Evolutionary conservation across 495 filamentous ascomycete genomes (phyloP).

Genomic region (Neurospora terricola): DNA sequence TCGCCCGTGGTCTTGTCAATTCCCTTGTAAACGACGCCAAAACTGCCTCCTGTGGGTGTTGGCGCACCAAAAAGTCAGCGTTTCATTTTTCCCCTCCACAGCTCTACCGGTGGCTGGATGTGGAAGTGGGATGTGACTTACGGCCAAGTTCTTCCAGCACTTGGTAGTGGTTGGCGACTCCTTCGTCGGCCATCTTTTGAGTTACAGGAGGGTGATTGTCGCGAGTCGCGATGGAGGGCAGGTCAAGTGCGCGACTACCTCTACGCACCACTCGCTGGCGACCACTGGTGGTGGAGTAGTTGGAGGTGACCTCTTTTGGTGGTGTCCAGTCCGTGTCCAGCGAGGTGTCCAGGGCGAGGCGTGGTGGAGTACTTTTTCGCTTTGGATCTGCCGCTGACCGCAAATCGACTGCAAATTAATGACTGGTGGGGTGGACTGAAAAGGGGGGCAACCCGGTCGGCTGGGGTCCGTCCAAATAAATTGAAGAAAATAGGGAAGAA

Average conservation of each 20-base stretch:
- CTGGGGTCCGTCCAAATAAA: not conserved
- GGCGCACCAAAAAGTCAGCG: constrained; percentile 8
- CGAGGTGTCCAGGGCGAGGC: not conserved
- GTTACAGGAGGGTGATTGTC: not conserved
- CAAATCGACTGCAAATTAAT: not conserved
- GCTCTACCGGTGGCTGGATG: not conserved
- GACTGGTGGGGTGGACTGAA: not conserved
- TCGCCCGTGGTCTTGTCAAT: constrained; percentile 79
- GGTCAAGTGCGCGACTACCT: not conserved
- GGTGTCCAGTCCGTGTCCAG: not conserved
- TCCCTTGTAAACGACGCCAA: constrained; percentile 93
- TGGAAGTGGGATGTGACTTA: constrained; percentile 36
- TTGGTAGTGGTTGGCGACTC: constrained; percentile 75
- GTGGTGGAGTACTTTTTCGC: not conserved
- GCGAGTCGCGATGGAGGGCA: not conserved
- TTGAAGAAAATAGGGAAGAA: not conserved
- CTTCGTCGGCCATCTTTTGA: constrained; percentile 44
- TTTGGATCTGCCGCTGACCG: not conserved
- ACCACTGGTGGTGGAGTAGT: not conserved
- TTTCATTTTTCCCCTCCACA: constrained; percentile 7
- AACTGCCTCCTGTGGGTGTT: constrained; percentile 62
- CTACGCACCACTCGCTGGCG: not conserved
- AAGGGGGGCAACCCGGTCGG: not conserved
- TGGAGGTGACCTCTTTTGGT: not conserved
- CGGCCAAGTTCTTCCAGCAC: constrained; percentile 88